Evolutionary conservation across 1,139 yeast species (phyloP), one percentile per base, ranked within the genome.

Genomic region (Candida glucosophila): DNA sequence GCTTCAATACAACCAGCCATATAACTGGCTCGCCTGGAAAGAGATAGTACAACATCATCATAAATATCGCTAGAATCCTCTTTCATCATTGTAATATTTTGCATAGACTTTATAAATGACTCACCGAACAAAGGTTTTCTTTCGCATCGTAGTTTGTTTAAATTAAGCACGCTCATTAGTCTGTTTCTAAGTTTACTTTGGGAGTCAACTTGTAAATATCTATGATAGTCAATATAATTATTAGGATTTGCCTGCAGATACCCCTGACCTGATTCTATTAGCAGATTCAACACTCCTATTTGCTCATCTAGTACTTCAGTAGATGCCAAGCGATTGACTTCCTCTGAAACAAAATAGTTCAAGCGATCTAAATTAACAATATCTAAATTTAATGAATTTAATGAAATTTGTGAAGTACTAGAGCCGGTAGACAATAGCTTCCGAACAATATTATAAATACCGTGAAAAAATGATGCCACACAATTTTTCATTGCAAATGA

Each of bases 401-500:
- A 48, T 31, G 81, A 65, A 4, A 78, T 58, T 2, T 40, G 36
- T 0, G 40, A 41, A 6, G 49, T 45, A n/a, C n/a, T n/a, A n/a
- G n/a, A n/a, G n/a, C n/a, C n/a, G n/a, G n/a, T n/a, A n/a, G n/a
- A n/a, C 6, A 11, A 12, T 19, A 58, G 48, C 30, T 61, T 68
- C 19, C 61, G 49, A 5, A 80, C 56, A 5, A 65, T 38, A 8
- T 55, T 39, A 25, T 70, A 71, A 7, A 62, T 57, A 6, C 57
- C 43, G 18, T 55, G 56, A 43, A 62, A 85, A 6, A 58, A 49
- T 1, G 73, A 55, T 2, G 69, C 58, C 3, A 81, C 86, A 2
- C 90, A 72, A 24, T 63, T 62, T 3, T 73, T 72, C 58, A 85
- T 60, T 0, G 92, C 81, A 47, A 83, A 76, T 2, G 97, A 88